A percentile compares a stretch with the other conserved stretches of the same genome.
These are phyloP conservation scores for Amylostereum areolatum DNA, from an alignment of 1,284 basidiomycete species.

Conservation along the genomic window DNA sequence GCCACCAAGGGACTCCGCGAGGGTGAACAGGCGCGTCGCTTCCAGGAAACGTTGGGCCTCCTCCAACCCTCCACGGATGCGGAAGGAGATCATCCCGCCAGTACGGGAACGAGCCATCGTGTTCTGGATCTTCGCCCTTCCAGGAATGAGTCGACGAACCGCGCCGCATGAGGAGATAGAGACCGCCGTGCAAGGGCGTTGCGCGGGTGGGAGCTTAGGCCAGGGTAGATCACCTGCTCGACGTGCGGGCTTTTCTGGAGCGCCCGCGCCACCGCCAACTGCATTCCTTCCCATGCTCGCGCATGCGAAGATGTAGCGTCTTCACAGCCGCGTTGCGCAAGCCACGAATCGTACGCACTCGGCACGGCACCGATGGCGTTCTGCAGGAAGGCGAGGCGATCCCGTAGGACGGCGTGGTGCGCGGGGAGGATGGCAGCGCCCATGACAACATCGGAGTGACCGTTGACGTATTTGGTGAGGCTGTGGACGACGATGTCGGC, in stretches of 20 bases:
- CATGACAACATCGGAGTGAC: constrained; percentile 90
- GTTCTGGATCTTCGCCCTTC: constrained; percentile 20
- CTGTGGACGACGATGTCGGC: constrained; percentile 82
- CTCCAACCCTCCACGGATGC: constrained; percentile 50
- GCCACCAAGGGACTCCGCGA: constrained; percentile 89
- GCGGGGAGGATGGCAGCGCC: constrained; percentile 73
- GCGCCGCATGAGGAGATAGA: constrained; percentile 63
- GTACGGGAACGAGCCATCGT: constrained; percentile 65
- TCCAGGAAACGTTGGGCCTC: constrained; percentile 71
- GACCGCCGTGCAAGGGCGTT: constrained; percentile 61
- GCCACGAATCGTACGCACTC: constrained; percentile 86
- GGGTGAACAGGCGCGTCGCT: constrained; percentile 65
- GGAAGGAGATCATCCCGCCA: constrained; percentile 83
- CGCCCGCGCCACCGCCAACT: constrained; percentile 65
- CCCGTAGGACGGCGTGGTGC: constrained; percentile 39
- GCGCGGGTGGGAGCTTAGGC: constrained; percentile 55
- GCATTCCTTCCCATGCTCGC: constrained; percentile 83
- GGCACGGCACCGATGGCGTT: constrained; percentile 89
- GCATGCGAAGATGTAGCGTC: constrained; percentile 85
- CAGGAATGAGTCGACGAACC: constrained; percentile 51
- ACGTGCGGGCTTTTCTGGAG: constrained; percentile 58
- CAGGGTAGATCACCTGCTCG: constrained; percentile 83
- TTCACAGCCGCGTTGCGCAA: constrained; percentile 89
- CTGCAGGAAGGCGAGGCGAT: constrained; percentile 82
- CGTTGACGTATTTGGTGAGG: constrained; percentile 90